Evolutionary conservation across 768 basidiomycete species (phyloP).

Genomic region (Boletus pseudo-olivaceus): DNA sequence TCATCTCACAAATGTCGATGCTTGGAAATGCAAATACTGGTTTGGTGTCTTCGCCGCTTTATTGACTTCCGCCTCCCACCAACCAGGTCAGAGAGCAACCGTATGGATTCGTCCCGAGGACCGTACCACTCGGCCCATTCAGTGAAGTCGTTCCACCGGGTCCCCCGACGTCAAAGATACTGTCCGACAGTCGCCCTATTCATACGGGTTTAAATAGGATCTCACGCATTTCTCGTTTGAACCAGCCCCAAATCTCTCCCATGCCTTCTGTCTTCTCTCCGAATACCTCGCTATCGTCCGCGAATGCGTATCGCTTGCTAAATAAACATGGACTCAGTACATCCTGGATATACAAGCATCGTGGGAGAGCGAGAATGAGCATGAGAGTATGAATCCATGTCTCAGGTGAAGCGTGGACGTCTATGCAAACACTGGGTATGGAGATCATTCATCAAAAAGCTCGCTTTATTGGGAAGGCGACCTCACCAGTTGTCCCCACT

Average conservation of each 20-base stretch:
- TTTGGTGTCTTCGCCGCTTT: not conserved
- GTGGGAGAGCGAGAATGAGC: constrained; percentile 1
- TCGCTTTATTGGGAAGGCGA: constrained; percentile 6
- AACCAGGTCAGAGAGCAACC: not conserved
- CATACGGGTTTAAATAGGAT: not conserved
- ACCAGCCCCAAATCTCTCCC: constrained; percentile 27
- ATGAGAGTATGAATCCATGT: not conserved
- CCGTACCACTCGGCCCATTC: not conserved
- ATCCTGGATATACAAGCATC: not conserved
- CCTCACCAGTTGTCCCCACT: constrained; percentile 49
- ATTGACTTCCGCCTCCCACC: not conserved
- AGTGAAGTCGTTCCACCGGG: not conserved
- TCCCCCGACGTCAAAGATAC: not conserved
- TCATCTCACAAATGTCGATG: not conserved
- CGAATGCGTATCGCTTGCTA: constrained; percentile 39
- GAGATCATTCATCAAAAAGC: not conserved
- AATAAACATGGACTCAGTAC: constrained; percentile 26
- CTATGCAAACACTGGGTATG: not conserved
- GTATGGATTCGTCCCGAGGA: not conserved
- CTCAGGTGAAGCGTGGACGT: not conserved
- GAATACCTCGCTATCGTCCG: constrained; percentile 25
- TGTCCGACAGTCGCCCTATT: not conserved
- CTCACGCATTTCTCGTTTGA: constrained; percentile 22
- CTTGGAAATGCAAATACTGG: not conserved
- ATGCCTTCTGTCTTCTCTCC: constrained; percentile 1